phyloP scores from a whole-genome alignment of 768 basidiomycete genomes.

The Strobilomyces dryophilus region DNA sequence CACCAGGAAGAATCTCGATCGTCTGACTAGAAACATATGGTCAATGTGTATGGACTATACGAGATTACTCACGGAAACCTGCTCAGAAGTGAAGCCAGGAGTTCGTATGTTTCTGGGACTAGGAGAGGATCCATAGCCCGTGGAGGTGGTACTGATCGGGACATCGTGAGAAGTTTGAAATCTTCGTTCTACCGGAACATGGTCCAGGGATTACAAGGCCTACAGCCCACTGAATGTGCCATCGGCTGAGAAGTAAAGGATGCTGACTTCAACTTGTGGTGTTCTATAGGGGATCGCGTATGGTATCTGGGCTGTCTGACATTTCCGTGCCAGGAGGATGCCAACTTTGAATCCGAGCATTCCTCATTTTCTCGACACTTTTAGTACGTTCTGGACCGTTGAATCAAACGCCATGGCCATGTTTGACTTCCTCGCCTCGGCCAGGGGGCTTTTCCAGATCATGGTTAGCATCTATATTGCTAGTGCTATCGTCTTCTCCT shows the following conservation, averaged over 20 bases:
- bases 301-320: neutral
- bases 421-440: slow-evolving; percentile 4
- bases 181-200: neutral
- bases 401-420: neutral
- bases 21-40: slow-evolving; percentile 29
- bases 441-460: slow-evolving; percentile 12
- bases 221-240: too few species aligned
- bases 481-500: slow-evolving; percentile 30
- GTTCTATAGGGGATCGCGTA: neutral
- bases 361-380: neutral
- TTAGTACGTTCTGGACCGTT: neutral
- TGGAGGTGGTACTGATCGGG: neutral
- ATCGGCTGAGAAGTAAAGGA: too few species aligned
- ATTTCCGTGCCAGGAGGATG: slow-evolving; percentile 8
- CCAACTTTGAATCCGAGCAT: slow-evolving; percentile 5
- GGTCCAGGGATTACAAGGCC: too few species aligned
- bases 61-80: slow-evolving; percentile 24
- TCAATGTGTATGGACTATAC: neutral
- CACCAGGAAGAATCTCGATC: slow-evolving; percentile 62
- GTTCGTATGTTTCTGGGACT: slow-evolving; percentile 12
- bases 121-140: neutral
- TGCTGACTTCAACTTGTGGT: neutral
- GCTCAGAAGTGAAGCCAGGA: slow-evolving; percentile 22
- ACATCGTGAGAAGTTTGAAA: neutral
- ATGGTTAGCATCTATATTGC: slow-evolving; percentile 21